phyloP scores from a whole-genome alignment of 192 early-diverging fungal genomes.

The Haplosporangium gracile region DNA sequence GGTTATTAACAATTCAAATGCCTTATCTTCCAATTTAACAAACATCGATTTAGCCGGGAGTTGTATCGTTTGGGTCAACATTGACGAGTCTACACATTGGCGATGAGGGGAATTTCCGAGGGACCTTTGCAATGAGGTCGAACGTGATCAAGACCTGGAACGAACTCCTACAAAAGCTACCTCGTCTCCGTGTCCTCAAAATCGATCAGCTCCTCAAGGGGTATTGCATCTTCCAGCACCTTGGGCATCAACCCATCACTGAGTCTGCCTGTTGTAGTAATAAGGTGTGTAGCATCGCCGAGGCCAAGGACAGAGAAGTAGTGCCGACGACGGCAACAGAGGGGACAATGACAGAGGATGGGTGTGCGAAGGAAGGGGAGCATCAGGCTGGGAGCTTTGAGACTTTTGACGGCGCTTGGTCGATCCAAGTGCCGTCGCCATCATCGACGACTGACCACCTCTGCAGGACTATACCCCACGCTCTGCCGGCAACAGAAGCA shows the following conservation, averaged over 20 bases:
- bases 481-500: neutral
- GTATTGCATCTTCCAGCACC: constrained; percentile 23
- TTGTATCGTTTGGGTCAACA: constrained; percentile 12
- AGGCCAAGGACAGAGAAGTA: no score
- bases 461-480: neutral
- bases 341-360: neutral
- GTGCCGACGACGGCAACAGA: no score
- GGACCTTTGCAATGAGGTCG: neutral
- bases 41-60: neutral
- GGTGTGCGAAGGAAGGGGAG: neutral
- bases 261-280: neutral
- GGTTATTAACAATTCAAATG: no score
- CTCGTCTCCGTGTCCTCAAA: constrained; percentile 13
- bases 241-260: constrained; percentile 2
- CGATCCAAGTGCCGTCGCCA: neutral
- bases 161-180: constrained; percentile 12
- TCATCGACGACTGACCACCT: neutral
- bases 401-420: neutral
- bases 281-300: neutral
- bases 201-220: constrained; percentile 30
- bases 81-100: constrained; percentile 42
- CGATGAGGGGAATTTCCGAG: neutral
- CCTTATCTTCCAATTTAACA: neutral
- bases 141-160: constrained; percentile 14
- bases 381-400: neutral